These are phyloP conservation scores for Xanthoconium stramineum DNA, from an alignment of 768 basidiomycete genomes.

Conservation along the genomic window DNA sequence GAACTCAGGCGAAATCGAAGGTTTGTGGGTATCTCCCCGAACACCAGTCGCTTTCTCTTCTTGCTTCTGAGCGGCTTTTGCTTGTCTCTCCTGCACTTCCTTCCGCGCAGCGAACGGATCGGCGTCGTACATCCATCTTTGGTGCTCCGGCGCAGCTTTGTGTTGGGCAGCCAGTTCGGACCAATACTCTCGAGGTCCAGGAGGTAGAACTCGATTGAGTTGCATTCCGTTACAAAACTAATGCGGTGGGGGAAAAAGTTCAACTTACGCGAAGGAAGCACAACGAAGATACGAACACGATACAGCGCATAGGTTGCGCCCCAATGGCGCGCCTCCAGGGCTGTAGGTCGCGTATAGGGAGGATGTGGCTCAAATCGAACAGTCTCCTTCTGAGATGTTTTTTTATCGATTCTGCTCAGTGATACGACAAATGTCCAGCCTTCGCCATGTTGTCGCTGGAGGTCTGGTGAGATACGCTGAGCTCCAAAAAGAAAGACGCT, in stretches of 20 bases:
- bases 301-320: conserved; percentile 86
- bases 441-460: conserved; percentile 44
- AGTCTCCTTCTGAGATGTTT: conserved; percentile 62
- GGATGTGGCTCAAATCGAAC: conserved; percentile 76
- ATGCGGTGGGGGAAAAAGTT: conserved; percentile 19
- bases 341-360: conserved; percentile 59
- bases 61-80: conserved; percentile 48
- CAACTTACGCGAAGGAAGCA: not conserved
- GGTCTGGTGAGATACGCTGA: conserved; percentile 7
- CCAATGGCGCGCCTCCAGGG: conserved; percentile 86
- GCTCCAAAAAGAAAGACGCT: not conserved
- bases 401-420: conserved; percentile 66
- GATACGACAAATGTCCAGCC: conserved; percentile 67
- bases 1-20: conserved; percentile 36
- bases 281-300: conserved; percentile 56
- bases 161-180: conserved; percentile 68
- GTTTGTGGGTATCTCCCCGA: conserved; percentile 16
- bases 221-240: conserved; percentile 76
- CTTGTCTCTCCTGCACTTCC: conserved; percentile 64
- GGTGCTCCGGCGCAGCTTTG: conserved; percentile 61
- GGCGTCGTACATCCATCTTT: conserved; percentile 82
- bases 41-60: conserved; percentile 25
- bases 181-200: conserved; percentile 88
- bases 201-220: conserved; percentile 73
- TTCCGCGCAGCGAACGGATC: conserved; percentile 81